Percentiles rank a stretch among this genome's conserved stretches.
Evolutionary conservation across 1,284 basidiomycete species (phyloP).

Genomic region (Wallemia hederae): DNA sequence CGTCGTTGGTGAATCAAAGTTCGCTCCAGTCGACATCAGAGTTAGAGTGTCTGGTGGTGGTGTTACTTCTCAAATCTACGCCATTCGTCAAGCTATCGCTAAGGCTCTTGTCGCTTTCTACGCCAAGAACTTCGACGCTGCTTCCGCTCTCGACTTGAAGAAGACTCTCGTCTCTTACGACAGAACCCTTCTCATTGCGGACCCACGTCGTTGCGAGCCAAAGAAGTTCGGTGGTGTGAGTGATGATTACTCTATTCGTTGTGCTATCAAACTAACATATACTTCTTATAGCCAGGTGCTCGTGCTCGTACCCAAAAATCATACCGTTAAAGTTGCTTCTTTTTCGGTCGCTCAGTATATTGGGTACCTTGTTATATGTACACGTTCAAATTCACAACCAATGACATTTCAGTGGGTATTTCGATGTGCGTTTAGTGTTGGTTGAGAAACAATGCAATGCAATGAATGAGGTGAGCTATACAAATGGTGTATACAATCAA

Average conservation of each 20-base stretch:
- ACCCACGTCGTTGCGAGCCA: conserved; percentile 95
- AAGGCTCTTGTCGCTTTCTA: conserved; percentile 97
- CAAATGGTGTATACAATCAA: too few relatives aligned
- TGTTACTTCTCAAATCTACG: conserved; percentile 96
- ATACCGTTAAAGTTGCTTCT: conserved; percentile 5
- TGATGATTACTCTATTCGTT: not conserved
- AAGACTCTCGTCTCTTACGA: conserved; percentile 88
- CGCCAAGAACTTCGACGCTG: conserved; percentile 96
- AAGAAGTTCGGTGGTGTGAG: conserved; percentile 38
- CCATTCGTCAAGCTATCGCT: conserved; percentile 94
- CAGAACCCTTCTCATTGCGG: conserved; percentile 79
- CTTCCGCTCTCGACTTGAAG: conserved; percentile 83
- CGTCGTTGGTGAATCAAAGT: conserved; percentile 58
- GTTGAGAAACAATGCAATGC: too few relatives aligned
- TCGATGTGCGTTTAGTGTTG: not conserved
- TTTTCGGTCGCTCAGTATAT: not conserved
- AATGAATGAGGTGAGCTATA: too few relatives aligned
- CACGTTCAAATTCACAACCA: not conserved
- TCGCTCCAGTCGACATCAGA: conserved; percentile 70
- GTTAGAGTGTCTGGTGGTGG: conserved; percentile 98
- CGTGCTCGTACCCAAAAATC: conserved; percentile 16
- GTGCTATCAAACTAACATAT: conserved; percentile 1
- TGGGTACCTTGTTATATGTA: not conserved
- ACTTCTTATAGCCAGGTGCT: conserved; percentile 7
- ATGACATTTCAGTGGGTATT: not conserved